Evolutionary conservation across 2,329 filamentous ascomycete species (phyloP), one percentile per base, ranked within the genome.

Genomic region (Parascedosporium putredinis): DNA sequence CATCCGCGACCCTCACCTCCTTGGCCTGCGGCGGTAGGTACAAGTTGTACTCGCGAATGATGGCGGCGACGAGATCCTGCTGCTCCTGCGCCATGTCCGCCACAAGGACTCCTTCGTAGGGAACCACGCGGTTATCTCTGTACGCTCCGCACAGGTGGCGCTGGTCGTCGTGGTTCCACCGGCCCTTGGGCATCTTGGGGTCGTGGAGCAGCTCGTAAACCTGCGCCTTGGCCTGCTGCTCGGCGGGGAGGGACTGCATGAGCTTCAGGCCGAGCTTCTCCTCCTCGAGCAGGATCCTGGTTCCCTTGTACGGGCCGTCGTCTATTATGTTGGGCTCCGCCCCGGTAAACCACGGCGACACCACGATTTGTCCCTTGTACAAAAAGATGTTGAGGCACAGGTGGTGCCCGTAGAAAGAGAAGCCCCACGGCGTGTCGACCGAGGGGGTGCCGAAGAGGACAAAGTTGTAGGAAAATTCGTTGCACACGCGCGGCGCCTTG

Each of bases 121-220:
- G 86, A 0, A 91, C 82, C 9, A 86, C 65, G 9, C 86, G 75
- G 62, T 91, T 93, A 58, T 91, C 86, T 10, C 84, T 76, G 61
- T 85, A 88, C 0, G 86, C 86, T 31, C 87, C 86, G 60, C 84
- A 87, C 4, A 88, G 62, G 58, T 90, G 86, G 5, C 86, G 74
- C 67, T 90, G 84, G 61, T 91, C 86, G 58, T 88, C 84, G 55
- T 82, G 82, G 61, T 90, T 90, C 85, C 85, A 90, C 6, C 85
- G 74, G 8, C 81, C 82, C 10, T 67, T 65, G 2, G 75, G 78
- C 84, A 88, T 88, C 0, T 66, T 71, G 0, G 78, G 75, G 51
- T 88, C 84, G 22, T 74, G 70, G 66, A 88, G 72, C 0, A 70
- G 55, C 49, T 73, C 71, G 61, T 77, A 88, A 0, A 78, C 67